phyloP scores from a whole-genome alignment of 2,329 filamentous ascomycete species.

The Cladorrhinum sp. region DNA sequence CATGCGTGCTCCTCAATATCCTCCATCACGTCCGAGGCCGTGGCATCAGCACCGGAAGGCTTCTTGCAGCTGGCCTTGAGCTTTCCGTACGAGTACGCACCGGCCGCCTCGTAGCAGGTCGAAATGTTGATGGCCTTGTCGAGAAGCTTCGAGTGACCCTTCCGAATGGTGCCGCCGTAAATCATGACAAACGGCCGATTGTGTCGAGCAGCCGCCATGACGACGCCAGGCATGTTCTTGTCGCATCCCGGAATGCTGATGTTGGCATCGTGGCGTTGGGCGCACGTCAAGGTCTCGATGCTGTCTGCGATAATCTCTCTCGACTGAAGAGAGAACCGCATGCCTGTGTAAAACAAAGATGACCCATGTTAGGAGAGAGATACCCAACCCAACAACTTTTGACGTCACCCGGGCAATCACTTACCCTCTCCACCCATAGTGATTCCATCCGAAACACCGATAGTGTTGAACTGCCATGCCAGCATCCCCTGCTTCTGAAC shows the following conservation, averaged over 20 bases:
- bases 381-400: background rate
- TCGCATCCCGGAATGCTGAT: slow-evolving; percentile 92
- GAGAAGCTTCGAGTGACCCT: slow-evolving; percentile 76
- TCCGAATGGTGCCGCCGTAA: slow-evolving; percentile 87
- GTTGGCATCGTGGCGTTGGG: slow-evolving; percentile 88
- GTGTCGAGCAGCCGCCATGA: slow-evolving; percentile 87
- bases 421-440: slow-evolving; percentile 90
- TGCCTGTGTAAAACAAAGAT: slow-evolving; percentile 57
- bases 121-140: slow-evolving; percentile 81
- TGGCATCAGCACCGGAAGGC: slow-evolving; percentile 51
- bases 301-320: slow-evolving; percentile 92
- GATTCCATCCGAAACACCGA: slow-evolving; percentile 86
- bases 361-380: background rate
- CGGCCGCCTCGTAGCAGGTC: slow-evolving; percentile 83
- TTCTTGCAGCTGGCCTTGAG: slow-evolving; percentile 67
- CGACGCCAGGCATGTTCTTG: slow-evolving; percentile 94
- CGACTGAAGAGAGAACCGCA: slow-evolving; percentile 89
- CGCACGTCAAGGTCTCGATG: slow-evolving; percentile 89
- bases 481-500: slow-evolving; percentile 82
- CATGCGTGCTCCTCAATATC: slow-evolving; percentile 81
- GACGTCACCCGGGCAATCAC: slow-evolving; percentile 19
- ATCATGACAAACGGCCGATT: slow-evolving; percentile 94
- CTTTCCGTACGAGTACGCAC: slow-evolving; percentile 74
- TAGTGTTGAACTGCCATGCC: slow-evolving; percentile 90
- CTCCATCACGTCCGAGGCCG: slow-evolving; percentile 72